Base-by-base conservation (phyloP, 2,329 filamentous ascomycete genomes). In the Diplodia corticola region DNA sequence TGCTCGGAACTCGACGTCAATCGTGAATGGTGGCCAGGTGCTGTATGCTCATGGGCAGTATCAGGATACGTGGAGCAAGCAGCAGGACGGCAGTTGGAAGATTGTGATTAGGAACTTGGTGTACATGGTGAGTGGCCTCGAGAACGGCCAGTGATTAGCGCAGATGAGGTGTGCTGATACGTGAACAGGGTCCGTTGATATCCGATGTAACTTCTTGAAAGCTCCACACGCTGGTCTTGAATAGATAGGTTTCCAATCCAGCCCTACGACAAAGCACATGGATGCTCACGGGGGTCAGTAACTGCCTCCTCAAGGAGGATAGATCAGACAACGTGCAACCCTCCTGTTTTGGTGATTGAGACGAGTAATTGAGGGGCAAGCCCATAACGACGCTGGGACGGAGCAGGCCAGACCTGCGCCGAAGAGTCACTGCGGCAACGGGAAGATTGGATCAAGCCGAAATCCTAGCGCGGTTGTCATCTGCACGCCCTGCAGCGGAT, bases 111-210 rank as follows among this genome's bases (percentile, higher is more conserved):
- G 61, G 28, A 51, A 50, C 28, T 35, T 64, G 61, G 61, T 64
- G 17, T 64, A 64, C 50, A 64, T 64, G 61, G 61, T 64, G 26
- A 63, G 51, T 20, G 17, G 12, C 7, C n/a, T 35, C 17, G n/a
- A 53, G 10, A 26, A 37, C 9, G 3, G 0, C 1, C 28, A 24
- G 33, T 15, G 22, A n/a, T n/a, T n/a, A 10, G 3, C 17, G 22
- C 5, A 35, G n/a, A 9, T 10, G 40, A 20, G 10, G 6, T 1
- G 5, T 28, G 12, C 51, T 54, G 20, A 54, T 50, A 2, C 12
- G 0, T 2, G 13, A 1, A 35, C 28, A 54, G 51, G 51, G 51
- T 20, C 51, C 51, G 2, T 33, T 54, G 20, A 9, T 54, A 1
- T 54, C 51, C n/a, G 30, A 54, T 15, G 1, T 54, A 10, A 15